Base-by-base conservation (phyloP, 2,329 filamentous ascomycete species). In the Coniochaeta pulveracea region DNA sequence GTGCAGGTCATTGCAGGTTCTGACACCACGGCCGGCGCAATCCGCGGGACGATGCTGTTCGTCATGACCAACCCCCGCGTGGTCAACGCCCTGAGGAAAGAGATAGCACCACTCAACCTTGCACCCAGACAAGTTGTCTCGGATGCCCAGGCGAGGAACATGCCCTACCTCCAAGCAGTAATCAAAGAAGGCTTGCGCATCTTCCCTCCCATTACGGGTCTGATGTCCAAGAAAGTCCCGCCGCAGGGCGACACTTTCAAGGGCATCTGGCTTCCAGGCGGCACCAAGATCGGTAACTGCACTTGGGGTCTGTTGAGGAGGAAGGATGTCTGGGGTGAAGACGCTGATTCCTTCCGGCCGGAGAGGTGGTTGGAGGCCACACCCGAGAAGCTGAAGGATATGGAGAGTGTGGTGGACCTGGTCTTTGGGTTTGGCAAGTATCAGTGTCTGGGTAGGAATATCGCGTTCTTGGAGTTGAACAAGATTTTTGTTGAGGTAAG, bases 21-120 rank as follows among this genome's bases (percentile, higher is more conserved):
- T 2, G 67, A 72, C 41, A 69, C 63, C 10, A 67, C 65, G 0
- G 61, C 67, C 0, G 63, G 60, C 1, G 56, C 60, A 4, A 54
- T 72, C 6, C 58, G 66, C 4, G 51, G 58, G 23, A 64, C 57
- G 5, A 27, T 44, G 31, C 9, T 43, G 9, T 41, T 37, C 26
- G 21, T 41, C 7, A 39, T 43, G 33, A 40, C 35, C 8, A 31
- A 34, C 17, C 38, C 42, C 3, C 25, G 24, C 4, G 37, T 31
- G 4, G 40, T 40, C 27, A 26, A 31, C 19, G 33, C 25, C 11
- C 40, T 45, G 25, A 37, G 40, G 26, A 21, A 21, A 11, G 38
- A 42, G n/a, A 42, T 45, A 14, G 31, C 37, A 12, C 22, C 6
- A 15, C 23, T n/a, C 19, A 5, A 7, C 12, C 23, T 28, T 3